Conservation (phyloP, 2,329 filamentous ascomycete species). For the Aspergillus quadricinctus region DNA sequence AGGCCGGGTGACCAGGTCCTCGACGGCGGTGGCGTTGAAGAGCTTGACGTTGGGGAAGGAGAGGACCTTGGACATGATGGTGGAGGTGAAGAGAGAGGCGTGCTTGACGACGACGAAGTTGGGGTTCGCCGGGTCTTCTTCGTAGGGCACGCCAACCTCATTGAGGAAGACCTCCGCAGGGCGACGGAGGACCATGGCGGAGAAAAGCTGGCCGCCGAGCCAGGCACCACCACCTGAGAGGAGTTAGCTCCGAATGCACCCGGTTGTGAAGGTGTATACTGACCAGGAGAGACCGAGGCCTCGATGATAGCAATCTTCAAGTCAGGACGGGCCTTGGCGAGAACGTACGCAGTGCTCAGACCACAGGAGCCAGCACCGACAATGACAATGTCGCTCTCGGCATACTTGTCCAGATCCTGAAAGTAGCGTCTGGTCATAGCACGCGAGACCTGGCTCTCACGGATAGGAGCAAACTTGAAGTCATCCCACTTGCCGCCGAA, state of each 20-base stretch:
- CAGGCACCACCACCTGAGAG: conserved; percentile 72
- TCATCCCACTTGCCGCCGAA: conserved; percentile 74
- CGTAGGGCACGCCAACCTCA: conserved; percentile 77
- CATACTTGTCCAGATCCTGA: conserved; percentile 78
- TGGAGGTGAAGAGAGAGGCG: conserved; percentile 86
- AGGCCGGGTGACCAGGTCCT: conserved; percentile 84
- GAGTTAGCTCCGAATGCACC: conserved; percentile 4
- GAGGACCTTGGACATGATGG: conserved; percentile 77
- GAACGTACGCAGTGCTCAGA: conserved; percentile 76
- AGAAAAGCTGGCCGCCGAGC: conserved; percentile 92
- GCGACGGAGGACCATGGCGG: conserved; percentile 92
- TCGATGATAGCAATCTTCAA: conserved; percentile 89
- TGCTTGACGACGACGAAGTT: conserved; percentile 92
- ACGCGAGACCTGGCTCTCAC: conserved; percentile 86
- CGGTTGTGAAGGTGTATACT: conserved; percentile 6
- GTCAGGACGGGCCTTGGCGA: conserved; percentile 79
- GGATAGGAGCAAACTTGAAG: conserved; percentile 81
- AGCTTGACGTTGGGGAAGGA: conserved; percentile 88
- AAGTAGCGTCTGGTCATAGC: conserved; percentile 96
- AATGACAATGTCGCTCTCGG: conserved; percentile 91
- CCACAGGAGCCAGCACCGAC: conserved; percentile 87
- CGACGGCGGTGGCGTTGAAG: conserved; percentile 90
- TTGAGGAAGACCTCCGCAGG: conserved; percentile 79
- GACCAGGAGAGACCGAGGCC: conserved; percentile 72
- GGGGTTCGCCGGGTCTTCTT: conserved; percentile 82